Conservation (phyloP, 1,284 basidiomycete species). For the Ceraceosorus guamensis region DNA sequence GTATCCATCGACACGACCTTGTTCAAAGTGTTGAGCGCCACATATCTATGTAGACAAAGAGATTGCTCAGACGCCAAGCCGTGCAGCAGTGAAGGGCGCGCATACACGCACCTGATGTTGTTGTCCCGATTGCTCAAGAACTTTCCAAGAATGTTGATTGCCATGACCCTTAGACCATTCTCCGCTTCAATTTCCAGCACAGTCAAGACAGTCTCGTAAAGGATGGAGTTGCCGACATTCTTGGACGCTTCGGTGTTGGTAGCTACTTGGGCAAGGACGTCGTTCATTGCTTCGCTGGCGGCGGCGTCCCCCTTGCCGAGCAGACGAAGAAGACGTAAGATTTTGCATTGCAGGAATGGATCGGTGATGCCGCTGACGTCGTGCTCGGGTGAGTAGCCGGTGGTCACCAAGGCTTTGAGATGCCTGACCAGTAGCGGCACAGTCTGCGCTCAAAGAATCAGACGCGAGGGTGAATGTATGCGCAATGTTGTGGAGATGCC, state of each 20-base stretch:
- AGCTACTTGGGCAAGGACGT: constrained; percentile 95
- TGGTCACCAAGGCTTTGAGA: constrained; percentile 88
- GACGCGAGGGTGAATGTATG: background rate
- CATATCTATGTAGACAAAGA: constrained; percentile 62
- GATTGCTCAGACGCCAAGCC: background rate
- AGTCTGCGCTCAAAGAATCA: constrained; percentile 55
- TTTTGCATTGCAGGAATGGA: constrained; percentile 95
- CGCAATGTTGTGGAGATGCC: background rate
- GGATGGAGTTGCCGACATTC: constrained; percentile 95
- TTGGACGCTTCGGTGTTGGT: constrained; percentile 97
- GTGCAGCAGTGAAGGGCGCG: constrained; percentile 4
- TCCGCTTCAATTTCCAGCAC: constrained; percentile 99
- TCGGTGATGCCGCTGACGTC: constrained; percentile 99
- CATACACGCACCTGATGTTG: constrained; percentile 62
- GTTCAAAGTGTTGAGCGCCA: constrained; percentile 95
- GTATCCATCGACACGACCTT: constrained; percentile 98
- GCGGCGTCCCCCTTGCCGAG: constrained; percentile 77
- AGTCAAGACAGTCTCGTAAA: constrained; percentile 95
- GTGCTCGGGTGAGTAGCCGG: constrained; percentile 96
- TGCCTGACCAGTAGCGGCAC: constrained; percentile 90
- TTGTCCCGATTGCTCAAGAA: constrained; percentile 97
- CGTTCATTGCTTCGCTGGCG: constrained; percentile 92
- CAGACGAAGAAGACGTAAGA: constrained; percentile 79
- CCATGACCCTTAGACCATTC: constrained; percentile 91
- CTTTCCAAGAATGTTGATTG: constrained; percentile 98